Percentiles rank a stretch among this genome's conserved stretches.
These are phyloP conservation scores for Vanderwaltozyma tropicalis DNA, from an alignment of 805 yeast genomes.

Conservation along the genomic window DNA sequence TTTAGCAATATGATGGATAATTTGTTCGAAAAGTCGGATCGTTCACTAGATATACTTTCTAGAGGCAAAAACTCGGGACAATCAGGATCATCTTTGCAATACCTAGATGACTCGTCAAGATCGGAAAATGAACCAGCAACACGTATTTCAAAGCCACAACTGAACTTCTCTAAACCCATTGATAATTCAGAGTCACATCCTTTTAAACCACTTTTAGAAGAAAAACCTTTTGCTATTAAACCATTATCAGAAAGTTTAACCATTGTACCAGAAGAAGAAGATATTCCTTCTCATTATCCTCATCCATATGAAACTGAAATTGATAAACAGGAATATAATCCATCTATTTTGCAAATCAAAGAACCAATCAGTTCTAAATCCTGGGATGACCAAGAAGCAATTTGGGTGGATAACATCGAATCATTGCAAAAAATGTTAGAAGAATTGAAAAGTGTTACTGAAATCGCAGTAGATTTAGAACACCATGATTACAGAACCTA, in stretches of 20 bases:
- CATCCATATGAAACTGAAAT: constrained; percentile 83
- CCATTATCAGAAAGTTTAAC: constrained; percentile 44
- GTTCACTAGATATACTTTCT: constrained; percentile 42
- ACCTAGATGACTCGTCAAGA: constrained; percentile 38
- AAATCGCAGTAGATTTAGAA: constrained; percentile 87
- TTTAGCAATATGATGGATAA: constrained; percentile 56
- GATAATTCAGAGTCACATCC: constrained; percentile 65
- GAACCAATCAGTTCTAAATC: constrained; percentile 46
- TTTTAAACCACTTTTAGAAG: constrained; percentile 60
- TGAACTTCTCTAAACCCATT: constrained; percentile 42
- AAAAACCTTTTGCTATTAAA: constrained; percentile 61
- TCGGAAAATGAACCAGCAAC: constrained; percentile 12
- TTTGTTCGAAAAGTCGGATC: constrained; percentile 67
- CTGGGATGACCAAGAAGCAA: constrained; percentile 57
- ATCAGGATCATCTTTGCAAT: constrained; percentile 27
- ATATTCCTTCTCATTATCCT: constrained; percentile 47
- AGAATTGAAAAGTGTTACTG: constrained; percentile 41
- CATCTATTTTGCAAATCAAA: constrained; percentile 34
- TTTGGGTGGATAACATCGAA: constrained; percentile 59
- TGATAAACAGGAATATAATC: constrained; percentile 57
- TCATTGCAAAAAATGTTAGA: constrained; percentile 44
- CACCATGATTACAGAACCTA: constrained; percentile 90
- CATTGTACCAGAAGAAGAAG: constrained; percentile 31
- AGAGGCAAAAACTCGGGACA: constrained; percentile 15
- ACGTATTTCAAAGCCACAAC: constrained; percentile 58